Evolutionary conservation across 2,329 filamentous ascomycete genomes (phyloP), one percentile per base, ranked within the genome.

Genomic region (Albifimbria verrucaria): DNA sequence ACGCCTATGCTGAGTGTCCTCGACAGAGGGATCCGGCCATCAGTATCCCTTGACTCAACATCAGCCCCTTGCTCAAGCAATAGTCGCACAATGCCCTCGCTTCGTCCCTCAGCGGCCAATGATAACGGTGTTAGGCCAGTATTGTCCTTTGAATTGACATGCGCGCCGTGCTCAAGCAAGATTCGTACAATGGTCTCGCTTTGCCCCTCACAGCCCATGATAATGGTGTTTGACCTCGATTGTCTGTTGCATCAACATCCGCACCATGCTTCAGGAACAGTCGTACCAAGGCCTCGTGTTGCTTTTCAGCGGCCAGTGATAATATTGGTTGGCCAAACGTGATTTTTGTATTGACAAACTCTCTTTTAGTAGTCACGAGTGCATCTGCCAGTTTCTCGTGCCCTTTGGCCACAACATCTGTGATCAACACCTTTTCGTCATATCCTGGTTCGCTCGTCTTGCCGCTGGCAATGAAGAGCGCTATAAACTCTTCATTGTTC

Each of bases 401-500:
- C n/a, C n/a, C n/a, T n/a, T n/a, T n/a, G n/a, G n/a, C n/a, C n/a
- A n/a, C n/a, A n/a, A n/a, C n/a, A n/a, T n/a, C n/a, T n/a, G n/a
- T n/a, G n/a, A n/a, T n/a, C n/a, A n/a, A n/a, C n/a, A n/a, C n/a
- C n/a, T n/a, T n/a, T n/a, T n/a, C n/a, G n/a, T n/a, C n/a, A n/a
- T n/a, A n/a, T n/a, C n/a, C n/a, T n/a, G n/a, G n/a, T n/a, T n/a
- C n/a, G n/a, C n/a, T n/a, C n/a, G n/a, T n/a, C n/a, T n/a, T n/a
- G n/a, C n/a, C n/a, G n/a, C n/a, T n/a, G n/a, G 18, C 42, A 4
- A 20, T 20, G n/a, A 20, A 21, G n/a, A 53, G 32, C 36, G 51
- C 24, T 15, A 45, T 3, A 6, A 50, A 21, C 78, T 49, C 85
- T 85, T 85, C 85, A 88, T 41, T 82, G 76, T 57, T 70, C 82